Evolutionary conservation across 2,329 filamentous ascomycete species (phyloP).

Genomic region (Phialocephala sp.): DNA sequence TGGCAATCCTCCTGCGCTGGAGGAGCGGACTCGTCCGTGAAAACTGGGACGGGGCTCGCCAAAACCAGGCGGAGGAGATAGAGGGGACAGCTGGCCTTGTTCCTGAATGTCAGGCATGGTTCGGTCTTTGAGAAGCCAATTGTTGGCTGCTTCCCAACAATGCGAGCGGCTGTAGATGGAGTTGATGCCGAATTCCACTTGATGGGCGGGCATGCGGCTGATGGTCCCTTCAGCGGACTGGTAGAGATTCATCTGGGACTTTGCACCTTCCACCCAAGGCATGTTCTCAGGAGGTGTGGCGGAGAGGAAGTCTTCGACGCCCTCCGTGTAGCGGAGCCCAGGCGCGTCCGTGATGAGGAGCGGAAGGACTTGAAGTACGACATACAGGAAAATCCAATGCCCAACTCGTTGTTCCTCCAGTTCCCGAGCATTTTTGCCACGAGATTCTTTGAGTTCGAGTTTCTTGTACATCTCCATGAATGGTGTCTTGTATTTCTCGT

Average conservation of each 20-base stretch:
- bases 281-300: conserved; percentile 74
- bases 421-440: conserved; percentile 68
- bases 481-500: conserved; percentile 64
- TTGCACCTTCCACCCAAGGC: conserved; percentile 72
- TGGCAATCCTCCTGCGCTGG: neutral
- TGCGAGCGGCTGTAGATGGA: conserved; percentile 72
- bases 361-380: conserved; percentile 76
- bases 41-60: neutral
- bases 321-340: conserved; percentile 69
- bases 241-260: conserved; percentile 67
- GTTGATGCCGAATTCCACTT: conserved; percentile 67
- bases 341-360: conserved; percentile 80
- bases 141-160: conserved; percentile 69
- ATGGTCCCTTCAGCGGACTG: conserved; percentile 52
- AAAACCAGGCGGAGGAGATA: neutral
- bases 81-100: neutral
- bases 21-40: neutral
- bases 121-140: conserved; percentile 51
- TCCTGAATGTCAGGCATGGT: neutral
- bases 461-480: conserved; percentile 74
- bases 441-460: conserved; percentile 72
- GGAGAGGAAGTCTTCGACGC: conserved; percentile 80
- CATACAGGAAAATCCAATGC: conserved; percentile 83
- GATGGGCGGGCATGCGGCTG: conserved; percentile 59
- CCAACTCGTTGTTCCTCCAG: conserved; percentile 74